Percentiles rank a stretch among this genome's conserved stretches.
Evolutionary conservation across 305 asterid genomes (phyloP).

Genomic region (Fraxinus xanthoxyloides): DNA sequence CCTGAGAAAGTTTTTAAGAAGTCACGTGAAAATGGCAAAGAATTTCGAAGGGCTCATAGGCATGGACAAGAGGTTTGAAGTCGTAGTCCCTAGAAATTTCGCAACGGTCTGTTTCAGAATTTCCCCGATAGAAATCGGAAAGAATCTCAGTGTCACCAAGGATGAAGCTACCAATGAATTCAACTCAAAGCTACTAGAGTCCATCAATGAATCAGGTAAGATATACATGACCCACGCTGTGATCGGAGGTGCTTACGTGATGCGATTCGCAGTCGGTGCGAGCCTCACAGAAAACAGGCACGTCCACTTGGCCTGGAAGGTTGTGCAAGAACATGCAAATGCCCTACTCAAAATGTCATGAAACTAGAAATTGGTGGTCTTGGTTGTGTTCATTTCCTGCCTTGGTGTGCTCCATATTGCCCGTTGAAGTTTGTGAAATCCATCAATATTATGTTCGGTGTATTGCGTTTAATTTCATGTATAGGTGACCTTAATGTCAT

Average conservation of each 20-base stretch:
- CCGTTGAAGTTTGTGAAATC: constrained; percentile 15
- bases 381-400: not conserved
- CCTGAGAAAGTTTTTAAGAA: constrained; percentile 46
- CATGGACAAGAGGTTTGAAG: constrained; percentile 62
- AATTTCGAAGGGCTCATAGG: constrained; percentile 55
- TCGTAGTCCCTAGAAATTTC: constrained; percentile 66
- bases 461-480: not conserved
- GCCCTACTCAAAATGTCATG: constrained; percentile 37
- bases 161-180: constrained; percentile 46
- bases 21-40: constrained; percentile 63
- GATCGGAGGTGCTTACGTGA: constrained; percentile 55
- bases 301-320: constrained; percentile 60
- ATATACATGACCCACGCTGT: constrained; percentile 73
- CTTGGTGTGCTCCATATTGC: not conserved
- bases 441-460: not conserved
- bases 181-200: constrained; percentile 50
- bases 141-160: constrained; percentile 18
- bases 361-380: not conserved
- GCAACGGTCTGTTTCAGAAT: constrained; percentile 65
- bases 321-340: constrained; percentile 64
- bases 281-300: constrained; percentile 59
- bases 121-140: constrained; percentile 36
- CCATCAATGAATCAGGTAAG: constrained; percentile 56
- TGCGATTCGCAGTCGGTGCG: constrained; percentile 63
- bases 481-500: not conserved